A percentile compares a stretch with the other conserved stretches of the same genome.
Evolutionary conservation across 2,329 filamentous ascomycete genomes (phyloP).

Genomic region (Microcyclospora tardicrescens): DNA sequence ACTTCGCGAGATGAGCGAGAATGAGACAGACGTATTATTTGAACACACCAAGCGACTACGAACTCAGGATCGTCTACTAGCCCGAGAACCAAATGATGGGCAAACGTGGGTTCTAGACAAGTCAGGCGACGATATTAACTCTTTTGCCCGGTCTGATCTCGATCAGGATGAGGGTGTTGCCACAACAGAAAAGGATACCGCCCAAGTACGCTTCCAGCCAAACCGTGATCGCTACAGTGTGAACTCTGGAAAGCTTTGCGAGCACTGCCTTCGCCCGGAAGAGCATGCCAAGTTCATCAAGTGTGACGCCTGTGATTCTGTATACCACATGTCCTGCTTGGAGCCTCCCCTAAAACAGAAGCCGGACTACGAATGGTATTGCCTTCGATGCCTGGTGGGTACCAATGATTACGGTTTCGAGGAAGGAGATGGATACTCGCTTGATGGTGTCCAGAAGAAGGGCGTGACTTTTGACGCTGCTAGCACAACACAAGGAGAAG

Average conservation of each 20-base stretch:
- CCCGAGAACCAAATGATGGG: too few species aligned
- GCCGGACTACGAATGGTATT: slow-evolving; percentile 88
- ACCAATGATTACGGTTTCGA: slow-evolving; percentile 97
- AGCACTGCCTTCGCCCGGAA: slow-evolving; percentile 70
- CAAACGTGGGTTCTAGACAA: too few species aligned
- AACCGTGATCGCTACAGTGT: slow-evolving; percentile 44
- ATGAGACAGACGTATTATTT: background rate
- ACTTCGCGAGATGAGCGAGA: background rate
- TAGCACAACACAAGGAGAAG: too few species aligned
- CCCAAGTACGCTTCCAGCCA: slow-evolving; percentile 43
- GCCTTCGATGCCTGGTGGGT: slow-evolving; percentile 83
- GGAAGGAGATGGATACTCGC: slow-evolving; percentile 87
- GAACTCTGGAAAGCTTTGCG: slow-evolving; percentile 56
- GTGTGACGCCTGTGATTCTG: slow-evolving; percentile 85
- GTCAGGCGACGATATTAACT: too few species aligned
- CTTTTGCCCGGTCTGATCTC: too few species aligned
- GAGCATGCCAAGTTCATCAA: slow-evolving; percentile 57
- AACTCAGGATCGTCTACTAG: too few species aligned
- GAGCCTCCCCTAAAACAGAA: slow-evolving; percentile 72
- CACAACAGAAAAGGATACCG: too few species aligned
- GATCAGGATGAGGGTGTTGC: too few species aligned
- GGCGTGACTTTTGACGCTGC: too few species aligned
- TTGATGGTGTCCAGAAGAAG: slow-evolving; percentile 92
- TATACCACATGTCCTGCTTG: slow-evolving; percentile 76
- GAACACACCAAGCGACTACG: background rate